phyloP scores from a whole-genome alignment of 257 asterid species.

The Phtheirospermum japonicum region DNA sequence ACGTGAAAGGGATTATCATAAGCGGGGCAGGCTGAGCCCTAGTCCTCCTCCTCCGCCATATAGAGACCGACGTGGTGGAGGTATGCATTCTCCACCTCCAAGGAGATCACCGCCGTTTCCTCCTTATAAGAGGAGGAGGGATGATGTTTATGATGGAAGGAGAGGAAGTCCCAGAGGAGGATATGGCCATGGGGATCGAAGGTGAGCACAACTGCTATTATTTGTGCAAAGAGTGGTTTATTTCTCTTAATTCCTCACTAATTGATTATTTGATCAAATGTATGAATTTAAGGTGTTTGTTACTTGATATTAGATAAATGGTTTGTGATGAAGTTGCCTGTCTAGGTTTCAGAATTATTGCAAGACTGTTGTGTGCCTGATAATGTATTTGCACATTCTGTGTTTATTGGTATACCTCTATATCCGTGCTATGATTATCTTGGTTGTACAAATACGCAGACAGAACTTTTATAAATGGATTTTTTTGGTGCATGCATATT shows the following conservation, averaged over 20 bases:
- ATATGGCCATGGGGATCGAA: slow-evolving; percentile 74
- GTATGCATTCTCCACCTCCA: slow-evolving; percentile 69
- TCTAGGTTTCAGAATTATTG: not conserved
- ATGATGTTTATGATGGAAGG: slow-evolving; percentile 70
- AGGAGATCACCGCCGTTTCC: slow-evolving; percentile 62
- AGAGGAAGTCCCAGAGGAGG: slow-evolving; percentile 96
- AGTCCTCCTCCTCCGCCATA: slow-evolving; percentile 93
- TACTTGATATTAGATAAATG: slow-evolving; percentile 2
- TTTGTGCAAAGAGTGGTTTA: not conserved
- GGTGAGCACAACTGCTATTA: slow-evolving; percentile 39
- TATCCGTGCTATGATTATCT: not conserved
- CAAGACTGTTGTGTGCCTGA: not conserved
- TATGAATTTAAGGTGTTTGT: not conserved
- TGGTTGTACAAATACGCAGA: not conserved
- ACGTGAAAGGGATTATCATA: slow-evolving; percentile 61
- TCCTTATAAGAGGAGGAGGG: slow-evolving; percentile 80
- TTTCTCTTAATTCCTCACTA: not conserved
- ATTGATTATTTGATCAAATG: slow-evolving; percentile 1
- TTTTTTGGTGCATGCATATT: not conserved
- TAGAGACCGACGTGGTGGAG: slow-evolving; percentile 73
- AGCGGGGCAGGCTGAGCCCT: slow-evolving; percentile 70
- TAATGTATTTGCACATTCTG: not conserved
- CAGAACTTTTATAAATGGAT: not conserved
- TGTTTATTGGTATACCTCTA: no score
- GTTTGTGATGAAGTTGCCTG: slow-evolving; percentile 2